Evolutionary conservation across 2,329 filamentous ascomycete species (phyloP).

Genomic region (Aspergillus carbonarius): DNA sequence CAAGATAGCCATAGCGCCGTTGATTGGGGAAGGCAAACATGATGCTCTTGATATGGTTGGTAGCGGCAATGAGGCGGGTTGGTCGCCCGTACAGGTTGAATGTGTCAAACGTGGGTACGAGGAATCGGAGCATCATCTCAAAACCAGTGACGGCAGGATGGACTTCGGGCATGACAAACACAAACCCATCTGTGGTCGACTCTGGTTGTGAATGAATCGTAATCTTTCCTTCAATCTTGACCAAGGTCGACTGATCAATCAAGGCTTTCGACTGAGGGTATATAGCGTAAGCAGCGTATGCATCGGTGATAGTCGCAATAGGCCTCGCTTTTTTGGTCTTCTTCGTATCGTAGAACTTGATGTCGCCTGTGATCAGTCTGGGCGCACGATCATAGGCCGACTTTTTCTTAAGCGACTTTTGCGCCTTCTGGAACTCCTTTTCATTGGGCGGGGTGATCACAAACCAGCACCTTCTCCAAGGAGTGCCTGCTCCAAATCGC

Average conservation of each 20-base stretch:
- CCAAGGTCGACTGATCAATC: constrained; percentile 88
- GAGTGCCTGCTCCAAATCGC: constrained; percentile 90
- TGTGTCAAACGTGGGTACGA: constrained; percentile 92
- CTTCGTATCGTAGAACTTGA: constrained; percentile 94
- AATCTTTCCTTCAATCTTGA: constrained; percentile 91
- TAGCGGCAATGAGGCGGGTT: constrained; percentile 79
- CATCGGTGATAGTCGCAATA: constrained; percentile 87
- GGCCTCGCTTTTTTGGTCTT: constrained; percentile 88
- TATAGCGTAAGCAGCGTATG: constrained; percentile 89
- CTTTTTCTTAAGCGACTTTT: constrained; percentile 79
- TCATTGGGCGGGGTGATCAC: constrained; percentile 90
- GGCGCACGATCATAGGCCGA: constrained; percentile 77
- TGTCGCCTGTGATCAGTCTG: constrained; percentile 74
- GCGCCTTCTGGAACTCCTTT: constrained; percentile 80
- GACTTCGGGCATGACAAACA: constrained; percentile 96
- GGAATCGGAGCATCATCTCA: constrained; percentile 88
- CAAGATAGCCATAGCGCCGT: constrained; percentile 83
- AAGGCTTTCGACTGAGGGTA: constrained; percentile 93
- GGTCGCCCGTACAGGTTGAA: constrained; percentile 91
- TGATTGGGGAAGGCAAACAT: constrained; percentile 98
- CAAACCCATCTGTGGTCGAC: constrained; percentile 82
- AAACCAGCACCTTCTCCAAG: constrained; percentile 96
- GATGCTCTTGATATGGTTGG: constrained; percentile 79
- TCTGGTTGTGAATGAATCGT: constrained; percentile 79
- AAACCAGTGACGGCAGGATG: constrained; percentile 91